phyloP scores from a whole-genome alignment of 2,329 filamentous ascomycete species.

The Aplosporella prunicola region DNA sequence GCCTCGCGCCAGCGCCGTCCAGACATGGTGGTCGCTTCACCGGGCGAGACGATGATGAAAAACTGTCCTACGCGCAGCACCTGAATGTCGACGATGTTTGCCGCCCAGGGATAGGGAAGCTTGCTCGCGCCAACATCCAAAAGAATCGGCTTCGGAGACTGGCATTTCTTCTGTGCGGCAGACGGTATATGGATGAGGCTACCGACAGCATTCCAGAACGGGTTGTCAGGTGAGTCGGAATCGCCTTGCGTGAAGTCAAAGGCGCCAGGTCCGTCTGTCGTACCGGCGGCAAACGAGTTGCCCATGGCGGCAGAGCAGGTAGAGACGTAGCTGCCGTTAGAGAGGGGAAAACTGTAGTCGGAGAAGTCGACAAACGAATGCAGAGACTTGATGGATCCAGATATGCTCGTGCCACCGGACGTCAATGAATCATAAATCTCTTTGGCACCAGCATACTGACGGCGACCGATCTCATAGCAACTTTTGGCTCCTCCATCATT shows the following conservation, averaged over 20 bases:
- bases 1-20: conserved; percentile 77
- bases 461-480: conserved; percentile 64
- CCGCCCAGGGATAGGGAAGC: conserved; percentile 74
- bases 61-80: conserved; percentile 75
- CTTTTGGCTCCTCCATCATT: conserved; percentile 58
- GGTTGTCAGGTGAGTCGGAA: conserved; percentile 63
- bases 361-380: conserved; percentile 81
- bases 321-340: conserved; percentile 58
- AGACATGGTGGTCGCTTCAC: conserved; percentile 87
- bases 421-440: conserved; percentile 48
- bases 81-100: conserved; percentile 87
- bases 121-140: conserved; percentile 79
- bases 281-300: conserved; percentile 88
- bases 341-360: conserved; percentile 61
- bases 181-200: conserved; percentile 62
- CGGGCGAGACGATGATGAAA: conserved; percentile 72
- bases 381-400: conserved; percentile 65
- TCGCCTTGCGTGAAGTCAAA: conserved; percentile 92
- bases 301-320: conserved; percentile 85
- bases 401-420: conserved; percentile 40
- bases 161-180: conserved; percentile 62
- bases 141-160: conserved; percentile 72
- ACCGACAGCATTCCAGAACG: conserved; percentile 71
- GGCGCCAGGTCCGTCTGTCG: conserved; percentile 78
- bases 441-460: conserved; percentile 58